A percentile compares a stretch with the other conserved stretches of the same genome.
Evolutionary conservation across 1,139 yeast species (phyloP).

Genomic region (Wickerhamomyces sp.): DNA sequence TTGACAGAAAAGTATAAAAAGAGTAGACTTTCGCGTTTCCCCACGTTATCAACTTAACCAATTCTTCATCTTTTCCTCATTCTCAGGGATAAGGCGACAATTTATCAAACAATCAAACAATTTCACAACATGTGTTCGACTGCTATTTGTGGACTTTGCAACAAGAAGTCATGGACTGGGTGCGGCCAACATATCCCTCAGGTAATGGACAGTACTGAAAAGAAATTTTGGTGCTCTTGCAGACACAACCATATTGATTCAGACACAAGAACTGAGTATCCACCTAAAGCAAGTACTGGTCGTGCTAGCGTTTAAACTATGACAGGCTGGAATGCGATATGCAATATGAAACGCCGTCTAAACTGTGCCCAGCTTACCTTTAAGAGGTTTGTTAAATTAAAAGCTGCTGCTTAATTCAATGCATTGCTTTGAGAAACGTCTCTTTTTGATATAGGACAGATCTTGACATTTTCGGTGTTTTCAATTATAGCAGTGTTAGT

Average conservation of each 20-base stretch:
- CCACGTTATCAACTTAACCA: too few species aligned
- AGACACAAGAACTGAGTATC: conserved; percentile 14
- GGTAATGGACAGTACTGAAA: conserved; percentile 34
- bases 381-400: too few species aligned
- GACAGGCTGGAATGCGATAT: too few species aligned
- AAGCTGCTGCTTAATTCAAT: too few species aligned
- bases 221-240: conserved; percentile 23
- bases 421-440: too few species aligned
- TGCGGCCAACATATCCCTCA: conserved; percentile 34
- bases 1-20: conserved; percentile 1
- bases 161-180: conserved; percentile 41
- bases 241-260: conserved; percentile 20
- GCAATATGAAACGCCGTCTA: too few species aligned
- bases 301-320: conserved; percentile 13
- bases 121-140: conserved; percentile 30
- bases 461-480: too few species aligned
- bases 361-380: too few species aligned
- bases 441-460: too few species aligned
- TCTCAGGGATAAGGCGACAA: too few species aligned
- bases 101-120: neutral
- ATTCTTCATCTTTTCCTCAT: too few species aligned
- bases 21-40: neutral
- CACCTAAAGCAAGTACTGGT: conserved; percentile 27
- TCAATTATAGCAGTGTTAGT: too few species aligned
- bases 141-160: conserved; percentile 36